Percentiles rank a stretch among this genome's conserved stretches.
phyloP scores from a whole-genome alignment of 306 rosid species.

The Amphicarpaea edgeworthii region DNA sequence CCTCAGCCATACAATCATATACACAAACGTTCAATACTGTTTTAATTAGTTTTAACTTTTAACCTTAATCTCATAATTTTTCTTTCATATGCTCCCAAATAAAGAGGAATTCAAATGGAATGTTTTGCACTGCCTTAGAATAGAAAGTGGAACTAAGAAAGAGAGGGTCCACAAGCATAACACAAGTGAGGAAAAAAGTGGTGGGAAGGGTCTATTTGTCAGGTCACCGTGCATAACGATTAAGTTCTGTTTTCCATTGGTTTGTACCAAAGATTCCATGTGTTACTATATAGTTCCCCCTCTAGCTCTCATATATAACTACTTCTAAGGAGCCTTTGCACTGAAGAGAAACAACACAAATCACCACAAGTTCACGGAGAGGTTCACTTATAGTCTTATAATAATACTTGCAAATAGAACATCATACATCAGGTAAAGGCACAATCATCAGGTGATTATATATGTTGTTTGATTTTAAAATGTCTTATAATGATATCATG shows the following conservation, averaged over 20 bases:
- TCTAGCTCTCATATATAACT: conserved; percentile 50
- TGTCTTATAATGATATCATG: not conserved
- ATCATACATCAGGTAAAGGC: conserved; percentile 49
- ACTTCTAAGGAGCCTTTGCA: conserved; percentile 45
- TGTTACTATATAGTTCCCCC: conserved; percentile 43
- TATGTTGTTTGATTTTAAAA: conserved; percentile 21
- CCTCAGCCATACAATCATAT: not conserved
- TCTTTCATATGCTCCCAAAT: too few relatives aligned
- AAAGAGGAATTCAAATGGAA: conserved; percentile 21
- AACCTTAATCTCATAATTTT: too few relatives aligned
- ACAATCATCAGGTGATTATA: conserved; percentile 26
- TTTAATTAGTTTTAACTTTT: not conserved
- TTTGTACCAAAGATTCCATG: conserved; percentile 62
- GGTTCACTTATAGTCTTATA: conserved; percentile 14
- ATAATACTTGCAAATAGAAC: conserved; percentile 42
- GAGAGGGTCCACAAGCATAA: conserved; percentile 51
- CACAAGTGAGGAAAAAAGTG: conserved; percentile 47
- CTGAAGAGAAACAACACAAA: conserved; percentile 49
- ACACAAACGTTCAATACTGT: not conserved
- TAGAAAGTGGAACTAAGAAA: conserved; percentile 39
- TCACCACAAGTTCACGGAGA: conserved; percentile 23
- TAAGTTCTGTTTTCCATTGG: conserved; percentile 52
- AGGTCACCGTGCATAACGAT: conserved; percentile 58
- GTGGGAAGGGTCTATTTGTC: conserved; percentile 55
- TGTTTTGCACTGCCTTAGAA: conserved; percentile 44